Evolutionary conservation across 2,329 filamentous ascomycete genomes (phyloP).

Genomic region (Fonsecaea erecta): DNA sequence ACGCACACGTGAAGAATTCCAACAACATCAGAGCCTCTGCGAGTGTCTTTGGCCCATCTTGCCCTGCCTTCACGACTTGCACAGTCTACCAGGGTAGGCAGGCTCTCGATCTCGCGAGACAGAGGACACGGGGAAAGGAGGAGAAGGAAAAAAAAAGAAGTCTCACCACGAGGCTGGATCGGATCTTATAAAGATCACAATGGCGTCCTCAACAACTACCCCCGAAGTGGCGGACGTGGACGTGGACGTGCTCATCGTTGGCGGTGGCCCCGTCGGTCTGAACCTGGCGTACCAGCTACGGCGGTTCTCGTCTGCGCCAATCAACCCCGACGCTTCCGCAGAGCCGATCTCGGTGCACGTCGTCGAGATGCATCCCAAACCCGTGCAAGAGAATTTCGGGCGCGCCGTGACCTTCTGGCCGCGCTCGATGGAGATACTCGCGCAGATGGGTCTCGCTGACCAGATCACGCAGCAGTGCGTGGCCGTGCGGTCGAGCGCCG

Average conservation of each 20-base stretch:
- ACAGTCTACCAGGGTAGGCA: too few relatives aligned
- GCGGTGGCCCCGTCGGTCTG: slow-evolving; percentile 33
- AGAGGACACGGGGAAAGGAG: not conserved
- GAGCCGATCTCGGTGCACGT: slow-evolving; percentile 49
- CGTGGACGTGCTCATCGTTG: slow-evolving; percentile 40
- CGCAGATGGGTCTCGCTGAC: slow-evolving; percentile 57
- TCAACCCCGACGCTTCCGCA: slow-evolving; percentile 2
- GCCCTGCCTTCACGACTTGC: too few relatives aligned
- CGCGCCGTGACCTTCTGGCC: slow-evolving; percentile 61
- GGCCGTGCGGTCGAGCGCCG: slow-evolving; percentile 56
- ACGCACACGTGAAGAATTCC: too few relatives aligned
- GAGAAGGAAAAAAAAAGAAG: not conserved
- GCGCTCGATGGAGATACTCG: slow-evolving; percentile 57
- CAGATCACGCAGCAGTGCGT: slow-evolving; percentile 59
- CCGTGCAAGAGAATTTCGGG: slow-evolving; percentile 57
- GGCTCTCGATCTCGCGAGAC: too few relatives aligned
- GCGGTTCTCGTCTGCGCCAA: slow-evolving; percentile 39
- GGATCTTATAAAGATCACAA: not conserved
- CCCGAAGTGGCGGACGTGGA: slow-evolving; percentile 11
- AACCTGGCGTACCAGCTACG: slow-evolving; percentile 34
- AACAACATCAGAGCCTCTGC: too few relatives aligned
- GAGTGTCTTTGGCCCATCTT: too few relatives aligned
- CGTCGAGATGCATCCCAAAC: slow-evolving; percentile 56
- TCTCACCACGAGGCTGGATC: not conserved
- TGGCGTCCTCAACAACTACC: slow-evolving; percentile 2